These are phyloP conservation scores for Coemansia sp. DNA, from an alignment of 371 early-diverging fungal species.

Conservation along the genomic window DNA sequence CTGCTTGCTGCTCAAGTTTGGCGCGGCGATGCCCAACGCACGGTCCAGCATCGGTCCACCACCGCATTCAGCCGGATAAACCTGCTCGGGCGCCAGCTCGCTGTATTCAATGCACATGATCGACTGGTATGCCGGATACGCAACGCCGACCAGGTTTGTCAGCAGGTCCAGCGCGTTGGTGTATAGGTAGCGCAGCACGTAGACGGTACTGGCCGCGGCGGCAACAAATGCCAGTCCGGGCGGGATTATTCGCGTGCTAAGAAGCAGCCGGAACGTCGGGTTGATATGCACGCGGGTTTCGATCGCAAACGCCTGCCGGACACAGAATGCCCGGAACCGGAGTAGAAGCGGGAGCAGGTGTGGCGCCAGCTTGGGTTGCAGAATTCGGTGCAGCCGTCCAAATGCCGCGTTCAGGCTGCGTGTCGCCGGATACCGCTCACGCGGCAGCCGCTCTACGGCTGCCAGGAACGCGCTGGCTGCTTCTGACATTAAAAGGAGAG, in stretches of 20 bases:
- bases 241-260: conserved; percentile 32
- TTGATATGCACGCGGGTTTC: conserved; percentile 44
- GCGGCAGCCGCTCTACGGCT: conserved; percentile 33
- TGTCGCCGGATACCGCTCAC: conserved; percentile 38
- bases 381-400: neutral
- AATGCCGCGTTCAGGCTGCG: conserved; percentile 12
- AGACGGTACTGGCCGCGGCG: conserved; percentile 39
- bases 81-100: neutral
- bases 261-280: conserved; percentile 36
- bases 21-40: conserved; percentile 28
- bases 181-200: conserved; percentile 38
- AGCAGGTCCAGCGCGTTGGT: conserved; percentile 40
- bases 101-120: conserved; percentile 48
- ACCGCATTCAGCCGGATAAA: neutral
- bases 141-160: conserved; percentile 43
- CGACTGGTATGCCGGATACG: conserved; percentile 49
- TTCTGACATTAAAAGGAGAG: conserved; percentile 10
- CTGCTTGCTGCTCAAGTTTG: conserved; percentile 45
- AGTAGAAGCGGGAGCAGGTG: conserved; percentile 37
- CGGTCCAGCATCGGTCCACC: conserved; percentile 9
- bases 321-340: conserved; percentile 23
- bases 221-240: conserved; percentile 37
- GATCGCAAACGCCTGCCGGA: conserved; percentile 27
- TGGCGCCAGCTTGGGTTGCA: conserved; percentile 28
- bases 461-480: conserved; percentile 30